Conservation (phyloP, 1,139 yeast species). For the Yamadazyma mexicana region DNA sequence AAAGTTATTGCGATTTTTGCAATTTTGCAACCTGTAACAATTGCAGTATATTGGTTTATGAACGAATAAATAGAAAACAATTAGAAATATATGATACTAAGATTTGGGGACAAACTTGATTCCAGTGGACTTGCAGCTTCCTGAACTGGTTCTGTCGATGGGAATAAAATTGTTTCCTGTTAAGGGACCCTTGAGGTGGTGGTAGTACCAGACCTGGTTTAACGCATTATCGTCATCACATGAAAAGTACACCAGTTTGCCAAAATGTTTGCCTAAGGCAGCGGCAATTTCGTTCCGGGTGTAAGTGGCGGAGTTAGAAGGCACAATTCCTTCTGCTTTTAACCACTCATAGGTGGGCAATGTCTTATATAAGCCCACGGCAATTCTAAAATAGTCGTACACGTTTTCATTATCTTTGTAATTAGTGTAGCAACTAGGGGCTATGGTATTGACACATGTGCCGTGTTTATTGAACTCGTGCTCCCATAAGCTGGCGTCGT, state of each 20-base stretch:
- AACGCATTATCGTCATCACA: slow-evolving; percentile 63
- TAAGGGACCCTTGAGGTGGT: slow-evolving; percentile 73
- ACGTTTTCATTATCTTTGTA: slow-evolving; percentile 50
- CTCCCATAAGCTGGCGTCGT: slow-evolving; percentile 76
- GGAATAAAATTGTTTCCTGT: slow-evolving; percentile 64
- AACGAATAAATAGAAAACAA: too few species aligned
- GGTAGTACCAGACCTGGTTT: slow-evolving; percentile 88
- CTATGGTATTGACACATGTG: slow-evolving; percentile 80
- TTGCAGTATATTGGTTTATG: too few species aligned
- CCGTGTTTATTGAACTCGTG: slow-evolving; percentile 96
- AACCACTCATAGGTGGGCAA: slow-evolving; percentile 74
- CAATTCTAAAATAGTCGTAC: slow-evolving; percentile 70
- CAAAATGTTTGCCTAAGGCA: slow-evolving; percentile 62
- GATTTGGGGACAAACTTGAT: slow-evolving; percentile 78
- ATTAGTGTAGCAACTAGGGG: slow-evolving; percentile 60
- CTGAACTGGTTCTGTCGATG: slow-evolving; percentile 51
- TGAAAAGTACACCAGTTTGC: slow-evolving; percentile 63
- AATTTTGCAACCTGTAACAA: too few species aligned
- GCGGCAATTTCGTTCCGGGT: slow-evolving; percentile 59
- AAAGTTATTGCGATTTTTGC: too few species aligned
- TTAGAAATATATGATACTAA: too few species aligned
- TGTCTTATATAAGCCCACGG: slow-evolving; percentile 60
- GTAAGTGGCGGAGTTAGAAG: slow-evolving; percentile 60
- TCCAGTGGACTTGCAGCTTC: slow-evolving; percentile 69
- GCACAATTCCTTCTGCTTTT: slow-evolving; percentile 63